Conservation (phyloP, 2,329 filamentous ascomycete genomes). For the Arthroderma sp. region DNA sequence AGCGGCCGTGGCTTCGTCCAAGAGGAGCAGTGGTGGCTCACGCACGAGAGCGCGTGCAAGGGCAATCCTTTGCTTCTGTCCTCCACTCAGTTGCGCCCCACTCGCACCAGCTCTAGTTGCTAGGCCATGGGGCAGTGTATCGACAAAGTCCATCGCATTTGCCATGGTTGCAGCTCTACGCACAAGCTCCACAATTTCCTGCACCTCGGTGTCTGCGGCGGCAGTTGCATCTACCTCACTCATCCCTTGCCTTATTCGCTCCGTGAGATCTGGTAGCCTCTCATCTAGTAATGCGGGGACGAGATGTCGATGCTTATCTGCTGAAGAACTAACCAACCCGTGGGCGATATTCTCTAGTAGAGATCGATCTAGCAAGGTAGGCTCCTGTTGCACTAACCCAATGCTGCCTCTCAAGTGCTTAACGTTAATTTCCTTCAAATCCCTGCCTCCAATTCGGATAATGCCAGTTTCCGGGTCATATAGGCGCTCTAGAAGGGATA, state of each 20-base stretch:
- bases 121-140: slow-evolving; percentile 14
- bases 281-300: slow-evolving; percentile 16
- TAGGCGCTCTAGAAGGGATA: slow-evolving; percentile 24
- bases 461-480: slow-evolving; percentile 24
- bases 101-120: slow-evolving; percentile 24
- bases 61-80: slow-evolving; percentile 80
- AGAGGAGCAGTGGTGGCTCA: slow-evolving; percentile 60
- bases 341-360: slow-evolving; percentile 43
- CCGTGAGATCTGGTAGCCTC: slow-evolving; percentile 16
- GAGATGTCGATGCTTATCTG: slow-evolving; percentile 15
- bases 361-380: slow-evolving; percentile 38
- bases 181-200: slow-evolving; percentile 19
- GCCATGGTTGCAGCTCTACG: slow-evolving; percentile 17
- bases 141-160: slow-evolving; percentile 19
- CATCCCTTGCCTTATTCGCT: slow-evolving; percentile 15
- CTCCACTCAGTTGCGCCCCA: slow-evolving; percentile 38
- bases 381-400: slow-evolving; percentile 39
- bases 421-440: slow-evolving; percentile 22
- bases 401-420: slow-evolving; percentile 23
- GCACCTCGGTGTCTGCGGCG: slow-evolving; percentile 13
- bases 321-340: slow-evolving; percentile 31
- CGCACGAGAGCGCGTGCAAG: slow-evolving; percentile 76
- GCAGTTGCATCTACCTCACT: slow-evolving; percentile 15
- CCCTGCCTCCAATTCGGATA: slow-evolving; percentile 19
- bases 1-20: slow-evolving; percentile 27